These are phyloP conservation scores for Phytophthora chlamydospora DNA, from an alignment of 352 stramenopile species.

Conservation along the genomic window DNA sequence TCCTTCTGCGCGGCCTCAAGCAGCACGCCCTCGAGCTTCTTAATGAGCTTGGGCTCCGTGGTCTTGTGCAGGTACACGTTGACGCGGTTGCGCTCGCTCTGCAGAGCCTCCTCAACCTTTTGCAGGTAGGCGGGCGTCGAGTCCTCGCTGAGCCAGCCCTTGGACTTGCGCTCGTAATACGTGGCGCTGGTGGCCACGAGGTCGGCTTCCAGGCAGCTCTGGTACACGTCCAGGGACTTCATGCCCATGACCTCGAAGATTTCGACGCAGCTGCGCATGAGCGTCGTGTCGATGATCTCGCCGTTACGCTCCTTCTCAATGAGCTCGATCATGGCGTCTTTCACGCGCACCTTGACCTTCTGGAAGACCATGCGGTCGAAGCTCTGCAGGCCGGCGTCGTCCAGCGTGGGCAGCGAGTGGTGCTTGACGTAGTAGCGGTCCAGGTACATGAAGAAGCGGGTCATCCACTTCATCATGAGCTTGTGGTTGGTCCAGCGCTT, in stretches of 20 bases:
- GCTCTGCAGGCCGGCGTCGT: constrained; percentile 89
- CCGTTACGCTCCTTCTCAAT: constrained; percentile 98
- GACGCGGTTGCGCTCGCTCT: constrained; percentile 89
- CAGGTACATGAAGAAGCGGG: constrained; percentile 99
- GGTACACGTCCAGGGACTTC: constrained; percentile 97
- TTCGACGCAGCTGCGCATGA: constrained; percentile 97
- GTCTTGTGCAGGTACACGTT: constrained; percentile 96
- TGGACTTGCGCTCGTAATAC: constrained; percentile 97
- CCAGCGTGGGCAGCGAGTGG: constrained; percentile 96
- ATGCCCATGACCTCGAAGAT: constrained; percentile 99
- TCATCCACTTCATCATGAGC: constrained; percentile 99
- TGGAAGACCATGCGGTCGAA: constrained; percentile 88
- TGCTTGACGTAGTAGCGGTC: constrained; percentile 98
- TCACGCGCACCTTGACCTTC: constrained; percentile 83
- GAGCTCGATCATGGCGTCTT: constrained; percentile 94
- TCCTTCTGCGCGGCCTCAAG: constrained; percentile 95
- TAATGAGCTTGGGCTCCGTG: constrained; percentile 96
- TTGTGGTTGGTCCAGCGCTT: constrained; percentile 99
- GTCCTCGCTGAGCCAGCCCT: constrained; percentile 97
- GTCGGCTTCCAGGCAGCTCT: constrained; percentile 93
- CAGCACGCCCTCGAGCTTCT: constrained; percentile 93
- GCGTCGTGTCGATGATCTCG: constrained; percentile 96
- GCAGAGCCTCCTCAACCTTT: constrained; percentile 91
- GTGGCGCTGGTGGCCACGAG: constrained; percentile 92
- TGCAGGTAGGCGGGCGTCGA: constrained; percentile 98